Percentiles rank a stretch among this genome's conserved stretches.
Evolutionary conservation across 306 rosid genomes (phyloP).

Genomic region (Vigna angularis): DNA sequence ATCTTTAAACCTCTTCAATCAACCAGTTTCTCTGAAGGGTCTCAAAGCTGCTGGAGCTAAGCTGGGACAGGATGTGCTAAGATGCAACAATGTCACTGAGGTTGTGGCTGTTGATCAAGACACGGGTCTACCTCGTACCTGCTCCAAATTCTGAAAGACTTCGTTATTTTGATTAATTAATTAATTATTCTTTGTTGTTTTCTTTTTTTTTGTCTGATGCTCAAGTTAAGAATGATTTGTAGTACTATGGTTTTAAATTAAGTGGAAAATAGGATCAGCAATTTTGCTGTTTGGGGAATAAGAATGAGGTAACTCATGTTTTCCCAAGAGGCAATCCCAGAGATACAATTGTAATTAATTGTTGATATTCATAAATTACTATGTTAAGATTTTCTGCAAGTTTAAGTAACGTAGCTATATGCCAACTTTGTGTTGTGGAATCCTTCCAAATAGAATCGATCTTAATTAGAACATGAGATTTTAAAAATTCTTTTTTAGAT

Average conservation of each 20-base stretch:
- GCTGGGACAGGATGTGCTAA: constrained; percentile 87
- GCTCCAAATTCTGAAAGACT: constrained; percentile 71
- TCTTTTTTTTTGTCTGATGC: not conserved
- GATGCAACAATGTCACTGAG: constrained; percentile 77
- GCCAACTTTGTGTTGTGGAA: too few relatives aligned
- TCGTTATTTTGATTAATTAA: constrained; percentile 29
- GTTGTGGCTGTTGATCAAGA: constrained; percentile 72
- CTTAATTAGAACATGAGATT: too few relatives aligned
- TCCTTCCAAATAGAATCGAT: not conserved
- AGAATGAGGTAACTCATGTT: constrained; percentile 42
- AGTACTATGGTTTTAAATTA: constrained; percentile 24
- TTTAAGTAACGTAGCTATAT: not conserved
- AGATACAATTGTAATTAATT: constrained; percentile 37
- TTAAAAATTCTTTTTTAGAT: too few relatives aligned
- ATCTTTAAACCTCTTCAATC: constrained; percentile 86
- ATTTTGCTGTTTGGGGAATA: constrained; percentile 43
- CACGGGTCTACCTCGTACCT: constrained; percentile 77
- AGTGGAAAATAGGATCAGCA: constrained; percentile 27
- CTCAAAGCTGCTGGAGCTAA: constrained; percentile 91
- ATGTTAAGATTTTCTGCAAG: constrained; percentile 3
- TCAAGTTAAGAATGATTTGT: constrained; percentile 35
- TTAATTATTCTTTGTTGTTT: constrained; percentile 42
- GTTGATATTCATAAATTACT: constrained; percentile 11
- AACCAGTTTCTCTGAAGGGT: constrained; percentile 82
- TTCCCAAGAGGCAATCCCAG: not conserved